A percentile compares a stretch with the other conserved stretches of the same genome.
phyloP scores from a whole-genome alignment of 306 rosid species.

The Sphenostylis stenocarpa region DNA sequence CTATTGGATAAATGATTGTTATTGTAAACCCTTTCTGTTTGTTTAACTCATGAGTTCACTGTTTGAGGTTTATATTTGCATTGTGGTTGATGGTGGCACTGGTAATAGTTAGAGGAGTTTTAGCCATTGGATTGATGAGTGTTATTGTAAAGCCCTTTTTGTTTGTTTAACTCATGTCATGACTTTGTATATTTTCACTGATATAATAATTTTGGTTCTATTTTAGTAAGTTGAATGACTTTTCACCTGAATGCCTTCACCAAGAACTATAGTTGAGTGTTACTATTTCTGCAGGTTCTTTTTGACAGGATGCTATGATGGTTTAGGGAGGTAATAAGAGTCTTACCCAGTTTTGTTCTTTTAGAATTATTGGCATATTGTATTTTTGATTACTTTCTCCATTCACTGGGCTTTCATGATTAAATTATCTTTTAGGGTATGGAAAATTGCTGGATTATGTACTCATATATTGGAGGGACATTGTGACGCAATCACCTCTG shows the following conservation, averaged over 20 bases:
- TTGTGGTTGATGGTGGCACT: neutral
- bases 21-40: neutral
- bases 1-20: neutral
- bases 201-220: neutral
- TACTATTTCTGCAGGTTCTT: slow-evolving; percentile 69
- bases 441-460: slow-evolving; percentile 76
- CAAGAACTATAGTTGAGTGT: neutral
- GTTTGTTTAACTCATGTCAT: neutral
- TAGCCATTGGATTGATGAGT: neutral
- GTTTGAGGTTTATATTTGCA: neutral
- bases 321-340: slow-evolving; percentile 79
- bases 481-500: slow-evolving; percentile 69
- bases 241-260: neutral
- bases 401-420: slow-evolving; percentile 14
- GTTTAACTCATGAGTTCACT: neutral
- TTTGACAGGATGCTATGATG: slow-evolving; percentile 94
- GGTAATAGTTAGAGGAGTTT: neutral
- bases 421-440: slow-evolving; percentile 52
- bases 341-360: slow-evolving; percentile 6
- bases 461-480: slow-evolving; percentile 87
- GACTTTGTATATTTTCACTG: neutral
- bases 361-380: slow-evolving; percentile 17
- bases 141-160: neutral
- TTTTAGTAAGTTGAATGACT: neutral
- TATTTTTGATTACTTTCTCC: slow-evolving; percentile 6